Evolutionary conservation across 2,329 filamentous ascomycete genomes (phyloP).

Genomic region (Chalaropsis thielavioides): DNA sequence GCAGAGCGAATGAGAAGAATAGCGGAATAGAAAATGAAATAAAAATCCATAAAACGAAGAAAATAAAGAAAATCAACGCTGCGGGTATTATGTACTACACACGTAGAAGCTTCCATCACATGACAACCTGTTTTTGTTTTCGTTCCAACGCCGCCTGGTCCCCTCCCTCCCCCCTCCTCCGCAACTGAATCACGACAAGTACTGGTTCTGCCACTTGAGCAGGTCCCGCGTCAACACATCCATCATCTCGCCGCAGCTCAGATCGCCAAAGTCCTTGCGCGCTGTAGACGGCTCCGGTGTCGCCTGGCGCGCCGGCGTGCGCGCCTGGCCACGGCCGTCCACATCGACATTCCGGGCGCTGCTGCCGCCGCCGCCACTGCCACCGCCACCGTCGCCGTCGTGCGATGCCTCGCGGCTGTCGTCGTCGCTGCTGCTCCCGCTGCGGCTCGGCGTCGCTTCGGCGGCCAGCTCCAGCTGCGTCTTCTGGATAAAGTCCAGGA

Average conservation of each 20-base stretch:
- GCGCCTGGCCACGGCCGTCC: not conserved
- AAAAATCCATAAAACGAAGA: not conserved
- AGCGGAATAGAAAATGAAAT: no score
- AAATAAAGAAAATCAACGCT: conserved; percentile 12
- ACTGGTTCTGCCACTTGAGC: conserved; percentile 73
- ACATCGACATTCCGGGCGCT: not conserved
- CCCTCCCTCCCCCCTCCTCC: not conserved
- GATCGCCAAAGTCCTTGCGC: conserved; percentile 51
- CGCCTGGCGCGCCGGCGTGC: not conserved
- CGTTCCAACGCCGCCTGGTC: not conserved
- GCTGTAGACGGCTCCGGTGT: conserved; percentile 11
- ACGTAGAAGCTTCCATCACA: not conserved
- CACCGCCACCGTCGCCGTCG: conserved; percentile 13
- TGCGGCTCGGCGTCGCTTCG: conserved; percentile 31
- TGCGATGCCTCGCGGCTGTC: conserved; percentile 26
- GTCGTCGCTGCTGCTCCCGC: conserved; percentile 25
- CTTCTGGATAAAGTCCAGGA: conserved; percentile 78
- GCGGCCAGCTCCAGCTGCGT: conserved; percentile 77
- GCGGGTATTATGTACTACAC: conserved; percentile 1
- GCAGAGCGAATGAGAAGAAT: no score
- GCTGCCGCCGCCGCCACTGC: not conserved
- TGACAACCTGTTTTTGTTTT: not conserved
- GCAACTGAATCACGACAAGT: conserved; percentile 25
- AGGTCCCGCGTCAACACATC: conserved; percentile 66
- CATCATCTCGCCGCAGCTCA: conserved; percentile 82